phyloP scores from a whole-genome alignment of 257 asterid species.

The Solanum boliviense region DNA sequence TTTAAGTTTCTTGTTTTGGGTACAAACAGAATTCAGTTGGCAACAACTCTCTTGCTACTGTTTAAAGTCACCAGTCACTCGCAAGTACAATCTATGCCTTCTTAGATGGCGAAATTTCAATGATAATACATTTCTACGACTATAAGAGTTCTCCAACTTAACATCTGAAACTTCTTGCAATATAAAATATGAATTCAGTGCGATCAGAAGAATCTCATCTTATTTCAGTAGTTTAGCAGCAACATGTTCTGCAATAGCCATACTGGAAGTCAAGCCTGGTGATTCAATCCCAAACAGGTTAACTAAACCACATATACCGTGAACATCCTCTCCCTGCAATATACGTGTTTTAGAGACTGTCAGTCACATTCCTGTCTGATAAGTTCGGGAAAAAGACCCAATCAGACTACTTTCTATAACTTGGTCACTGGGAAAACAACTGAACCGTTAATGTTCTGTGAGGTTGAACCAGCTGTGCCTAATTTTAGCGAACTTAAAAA shows the following conservation, averaged over 20 bases:
- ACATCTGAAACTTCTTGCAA: not conserved
- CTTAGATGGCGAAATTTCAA: not conserved
- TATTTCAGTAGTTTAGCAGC: slow-evolving; percentile 24
- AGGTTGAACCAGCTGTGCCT: too few relatives aligned
- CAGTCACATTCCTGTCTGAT: not conserved
- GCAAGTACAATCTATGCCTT: not conserved
- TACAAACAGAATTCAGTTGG: not conserved
- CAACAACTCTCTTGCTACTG: not conserved
- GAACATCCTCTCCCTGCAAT: slow-evolving; percentile 57
- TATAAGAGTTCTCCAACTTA: not conserved
- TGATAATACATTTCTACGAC: not conserved
- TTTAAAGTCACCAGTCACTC: not conserved
- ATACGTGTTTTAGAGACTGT: not conserved
- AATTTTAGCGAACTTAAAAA: too few relatives aligned
- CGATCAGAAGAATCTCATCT: not conserved
- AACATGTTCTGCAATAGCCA: slow-evolving; percentile 76
- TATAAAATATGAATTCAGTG: not conserved
- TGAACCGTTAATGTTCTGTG: not conserved
- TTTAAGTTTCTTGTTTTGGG: not conserved
- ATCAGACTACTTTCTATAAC: not conserved
- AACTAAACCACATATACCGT: slow-evolving; percentile 48
- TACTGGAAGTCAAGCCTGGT: slow-evolving; percentile 71
- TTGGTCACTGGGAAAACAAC: not conserved
- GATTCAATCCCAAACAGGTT: slow-evolving; percentile 85
- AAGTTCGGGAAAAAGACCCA: accelerated